Evolutionary conservation across 331 rosid genomes (phyloP), one percentile per base, ranked within the genome.

Genomic region (Rhamnella rubrinervis): DNA sequence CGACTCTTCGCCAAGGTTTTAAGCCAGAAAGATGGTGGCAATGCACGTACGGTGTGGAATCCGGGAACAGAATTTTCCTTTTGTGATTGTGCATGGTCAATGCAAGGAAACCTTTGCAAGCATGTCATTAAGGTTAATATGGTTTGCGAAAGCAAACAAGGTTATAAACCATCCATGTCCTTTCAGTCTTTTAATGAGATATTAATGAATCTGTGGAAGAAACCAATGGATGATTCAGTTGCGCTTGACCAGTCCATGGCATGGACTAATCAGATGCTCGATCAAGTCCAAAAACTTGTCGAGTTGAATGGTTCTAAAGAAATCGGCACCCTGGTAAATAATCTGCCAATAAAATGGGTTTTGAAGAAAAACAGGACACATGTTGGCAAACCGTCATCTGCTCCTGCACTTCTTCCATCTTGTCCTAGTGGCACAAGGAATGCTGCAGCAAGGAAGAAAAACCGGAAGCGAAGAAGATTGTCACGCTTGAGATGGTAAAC

Each of bases 71-170:
- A 95, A 67, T 95, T 91, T 67, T 84, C 96, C 38, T 89, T 91
- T 55, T 95, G 96, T 51, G 93, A 89, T 76, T 91, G 97, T 68
- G 56, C 89, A 59, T 95, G 98, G 96, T 95, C 96, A 20, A 66
- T 84, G 90, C 96, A 87, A 77, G 97, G 97, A 67, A 95, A 89
- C 80, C 86, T 92, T 49, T 86, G 95, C 91, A 89, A 92, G 80
- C 98, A 89, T 66, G 87, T 84, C 71, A 77, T 89, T 57, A 92
- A 92, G 84, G 87, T 89, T 71, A 92, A 86, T 78, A 89, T 76
- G 91, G 67, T 81, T 12, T 84, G 88, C 44, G 86, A 76, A 80
- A 81, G 70, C 58, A 75, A 61, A 51, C 72, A 75, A 60, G 84
- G 78, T 62, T 74, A 58, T 79, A 80, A 76, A 70, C 71, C 85